Base-by-base conservation (phyloP, 2,329 filamentous ascomycete genomes). In the Penicillium sp. region DNA sequence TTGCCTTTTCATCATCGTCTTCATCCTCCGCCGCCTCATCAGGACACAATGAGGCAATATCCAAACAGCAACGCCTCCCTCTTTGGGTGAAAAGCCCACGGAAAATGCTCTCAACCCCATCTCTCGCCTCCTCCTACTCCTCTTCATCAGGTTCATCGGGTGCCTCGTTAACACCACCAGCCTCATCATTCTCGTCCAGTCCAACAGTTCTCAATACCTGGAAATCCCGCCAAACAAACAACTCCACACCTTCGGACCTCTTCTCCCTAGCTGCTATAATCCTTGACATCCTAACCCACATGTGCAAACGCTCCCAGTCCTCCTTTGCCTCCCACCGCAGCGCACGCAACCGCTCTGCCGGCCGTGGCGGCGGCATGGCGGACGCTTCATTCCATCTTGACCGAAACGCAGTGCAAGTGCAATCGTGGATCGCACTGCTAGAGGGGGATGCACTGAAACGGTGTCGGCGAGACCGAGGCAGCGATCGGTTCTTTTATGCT, bases 231-330 rank as follows among this genome's bases (percentile, higher is more conserved):
- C 63, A 66, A 41, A 56, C 60, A 20, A 4, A 20, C 14, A 60
- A 66, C 40, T 60, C 63, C 23, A 60, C 62, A 38, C 54, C 68
- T 31, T 73, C 77, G 10, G 80, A 84, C 54, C 66, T 83, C 13
- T 84, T 79, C 65, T 79, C 77, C 22, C 70, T 84, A 0, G 80
- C 73, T 3, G 80, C 79, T 41, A 67, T 81, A 16, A 79, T 73
- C 48, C 65, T 83, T 14, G 79, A 83, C 52, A 77, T 84, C 32
- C 57, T 83, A 14, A 81, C 79, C 1, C 75, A 77, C 54, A 70
- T 83, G 52, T 69, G 81, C 54, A 78, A 79, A 54, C 75, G 77
- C 58, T 79, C 77, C 45, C 69, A 74, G 6, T 73, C 76, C 27
- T 73, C 80, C 2, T 81, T 82, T 50, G 54, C 71, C 28, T 76